A percentile compares a stretch with the other conserved stretches of the same genome.
Evolutionary conservation across 2,329 filamentous ascomycete genomes (phyloP).

Genomic region (Colletotrichum ledebouriae): DNA sequence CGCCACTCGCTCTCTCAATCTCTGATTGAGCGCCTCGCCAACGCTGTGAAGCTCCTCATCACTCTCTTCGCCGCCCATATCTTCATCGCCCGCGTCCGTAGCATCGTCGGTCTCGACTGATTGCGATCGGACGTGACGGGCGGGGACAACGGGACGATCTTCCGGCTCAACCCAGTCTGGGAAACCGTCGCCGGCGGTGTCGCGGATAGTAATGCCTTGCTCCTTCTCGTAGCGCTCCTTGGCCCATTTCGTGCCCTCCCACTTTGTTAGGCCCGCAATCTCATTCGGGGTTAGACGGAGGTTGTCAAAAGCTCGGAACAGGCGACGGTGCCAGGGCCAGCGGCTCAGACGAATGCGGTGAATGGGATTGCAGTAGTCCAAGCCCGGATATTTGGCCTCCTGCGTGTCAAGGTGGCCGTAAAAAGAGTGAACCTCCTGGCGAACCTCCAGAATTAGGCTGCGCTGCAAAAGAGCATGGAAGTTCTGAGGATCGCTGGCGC

Average conservation of each 20-base stretch:
- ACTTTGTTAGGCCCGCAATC: constrained; percentile 80
- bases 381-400: constrained; percentile 84
- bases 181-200: constrained; percentile 80
- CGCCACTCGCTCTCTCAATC: constrained; percentile 74
- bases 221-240: constrained; percentile 84
- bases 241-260: constrained; percentile 88
- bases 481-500: constrained; percentile 76
- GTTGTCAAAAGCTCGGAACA: constrained; percentile 82
- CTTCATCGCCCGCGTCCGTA: constrained; percentile 48
- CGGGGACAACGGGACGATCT: constrained; percentile 43
- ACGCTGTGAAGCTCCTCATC: constrained; percentile 70
- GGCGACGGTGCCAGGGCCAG: constrained; percentile 80
- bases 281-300: constrained; percentile 77
- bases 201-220: constrained; percentile 76
- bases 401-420: constrained; percentile 84
- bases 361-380: constrained; percentile 80
- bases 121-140: constrained; percentile 23
- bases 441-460: constrained; percentile 81
- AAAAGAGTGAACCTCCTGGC: constrained; percentile 82
- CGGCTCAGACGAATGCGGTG: constrained; percentile 84
- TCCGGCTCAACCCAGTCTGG: constrained; percentile 68
- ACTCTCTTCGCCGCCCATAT: constrained; percentile 64
- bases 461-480: constrained; percentile 79
- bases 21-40: constrained; percentile 73
- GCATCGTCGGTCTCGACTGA: constrained; percentile 35